These are phyloP conservation scores for Apiosordaria backusii DNA, from an alignment of 495 filamentous ascomycete genomes.

Conservation along the genomic window DNA sequence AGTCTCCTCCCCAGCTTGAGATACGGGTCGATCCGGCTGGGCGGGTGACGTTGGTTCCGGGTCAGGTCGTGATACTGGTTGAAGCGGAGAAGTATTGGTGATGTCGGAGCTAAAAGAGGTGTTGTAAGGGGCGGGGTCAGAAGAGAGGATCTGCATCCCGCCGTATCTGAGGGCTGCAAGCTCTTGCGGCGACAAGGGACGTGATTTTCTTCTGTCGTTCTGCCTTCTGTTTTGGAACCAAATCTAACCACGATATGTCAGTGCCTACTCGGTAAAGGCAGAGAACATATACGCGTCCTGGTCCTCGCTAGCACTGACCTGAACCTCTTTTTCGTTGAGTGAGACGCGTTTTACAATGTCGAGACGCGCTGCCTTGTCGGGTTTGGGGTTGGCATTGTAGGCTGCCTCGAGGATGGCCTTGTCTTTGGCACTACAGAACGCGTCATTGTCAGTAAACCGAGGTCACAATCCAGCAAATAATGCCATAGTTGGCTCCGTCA, in stretches of 20 bases:
- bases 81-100: conserved; percentile 23
- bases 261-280: conserved; percentile 7
- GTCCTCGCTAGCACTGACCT: conserved; percentile 59
- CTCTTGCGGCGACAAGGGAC: conserved; percentile 80
- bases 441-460: conserved; percentile 14
- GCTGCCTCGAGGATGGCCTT: conserved; percentile 87
- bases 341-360: conserved; percentile 81
- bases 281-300: conserved; percentile 16
- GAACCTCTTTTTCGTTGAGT: conserved; percentile 95
- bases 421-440: conserved; percentile 66
- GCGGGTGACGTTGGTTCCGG: conserved; percentile 17
- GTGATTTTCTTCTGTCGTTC: conserved; percentile 85
- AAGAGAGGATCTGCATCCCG: conserved; percentile 50
- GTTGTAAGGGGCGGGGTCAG: conserved; percentile 41
- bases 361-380: conserved; percentile 83
- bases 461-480: background rate
- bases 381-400: conserved; percentile 81
- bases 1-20: conserved; percentile 13
- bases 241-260: conserved; percentile 56
- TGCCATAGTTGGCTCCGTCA: conserved; percentile 20
- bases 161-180: conserved; percentile 59
- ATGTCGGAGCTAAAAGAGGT: conserved; percentile 33
- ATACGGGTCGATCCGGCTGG: conserved; percentile 17
- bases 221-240: conserved; percentile 99
- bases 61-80: conserved; percentile 14